Percentiles rank a stretch among this genome's conserved stretches.
Evolutionary conservation across 331 rosid genomes (phyloP).

Genomic region (Erythrophleum ivorense): DNA sequence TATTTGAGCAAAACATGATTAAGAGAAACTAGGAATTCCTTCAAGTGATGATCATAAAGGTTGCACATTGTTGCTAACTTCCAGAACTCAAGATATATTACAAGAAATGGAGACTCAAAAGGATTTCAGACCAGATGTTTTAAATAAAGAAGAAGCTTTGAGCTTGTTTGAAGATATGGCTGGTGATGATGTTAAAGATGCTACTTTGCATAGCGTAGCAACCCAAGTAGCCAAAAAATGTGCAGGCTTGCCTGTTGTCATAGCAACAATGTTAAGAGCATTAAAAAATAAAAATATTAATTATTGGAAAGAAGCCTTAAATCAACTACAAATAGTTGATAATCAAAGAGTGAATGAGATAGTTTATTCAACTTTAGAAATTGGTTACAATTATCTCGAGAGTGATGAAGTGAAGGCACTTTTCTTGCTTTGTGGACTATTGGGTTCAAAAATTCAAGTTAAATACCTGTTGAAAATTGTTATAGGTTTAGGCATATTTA

Average conservation of each 20-base stretch:
- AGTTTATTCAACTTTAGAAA: background rate
- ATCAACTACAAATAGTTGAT: background rate
- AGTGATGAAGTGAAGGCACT: background rate
- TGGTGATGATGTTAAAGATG: background rate
- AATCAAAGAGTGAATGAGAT: background rate
- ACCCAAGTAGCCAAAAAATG: background rate
- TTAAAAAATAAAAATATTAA: background rate
- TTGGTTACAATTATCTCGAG: background rate
- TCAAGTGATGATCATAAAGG: background rate
- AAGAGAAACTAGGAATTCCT: background rate
- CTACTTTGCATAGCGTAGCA: background rate
- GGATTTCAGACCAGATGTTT: background rate
- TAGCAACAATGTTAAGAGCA: background rate
- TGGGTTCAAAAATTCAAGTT: background rate
- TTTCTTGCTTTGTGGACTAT: background rate
- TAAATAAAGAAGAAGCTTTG: slow-evolving; percentile 1
- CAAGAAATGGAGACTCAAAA: background rate
- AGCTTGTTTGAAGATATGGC: background rate
- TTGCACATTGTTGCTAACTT: background rate
- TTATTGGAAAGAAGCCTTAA: background rate
- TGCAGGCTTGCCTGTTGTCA: background rate
- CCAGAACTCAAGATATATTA: background rate
- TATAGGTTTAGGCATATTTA: slow-evolving; percentile 8
- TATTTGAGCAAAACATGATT: background rate
- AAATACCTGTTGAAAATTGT: background rate